Evolutionary conservation across 768 basidiomycete species (phyloP).

Genomic region (Tricholoma matsutake): DNA sequence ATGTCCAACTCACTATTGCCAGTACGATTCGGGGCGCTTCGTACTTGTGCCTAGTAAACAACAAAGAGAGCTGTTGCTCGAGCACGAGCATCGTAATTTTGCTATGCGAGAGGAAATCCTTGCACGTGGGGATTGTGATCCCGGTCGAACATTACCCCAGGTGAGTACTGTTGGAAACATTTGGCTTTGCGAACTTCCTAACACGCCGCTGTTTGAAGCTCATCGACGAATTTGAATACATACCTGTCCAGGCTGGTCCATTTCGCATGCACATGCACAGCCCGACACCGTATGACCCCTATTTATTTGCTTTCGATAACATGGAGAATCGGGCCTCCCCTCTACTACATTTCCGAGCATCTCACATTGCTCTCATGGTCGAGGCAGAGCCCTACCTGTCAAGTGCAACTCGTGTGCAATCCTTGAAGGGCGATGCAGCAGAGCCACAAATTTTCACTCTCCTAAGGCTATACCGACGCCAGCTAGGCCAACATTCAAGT

Average conservation of each 20-base stretch:
- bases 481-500: background rate
- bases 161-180: background rate
- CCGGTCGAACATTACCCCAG: background rate
- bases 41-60: background rate
- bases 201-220: background rate
- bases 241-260: background rate
- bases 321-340: background rate
- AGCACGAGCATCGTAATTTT: background rate
- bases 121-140: background rate
- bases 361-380: background rate
- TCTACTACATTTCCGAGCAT: background rate
- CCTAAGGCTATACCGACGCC: background rate
- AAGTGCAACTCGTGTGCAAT: background rate
- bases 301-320: background rate
- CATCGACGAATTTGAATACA: background rate
- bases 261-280: background rate
- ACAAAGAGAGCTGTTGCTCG: background rate
- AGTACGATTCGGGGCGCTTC: background rate
- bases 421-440: background rate
- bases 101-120: background rate
- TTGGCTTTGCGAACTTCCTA: background rate
- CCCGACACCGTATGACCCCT: background rate
- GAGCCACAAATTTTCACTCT: background rate
- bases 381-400: background rate
- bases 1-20: background rate